Conservation (phyloP, 73 alveolate species). For the Tetrahymena malaccensis region DNA sequence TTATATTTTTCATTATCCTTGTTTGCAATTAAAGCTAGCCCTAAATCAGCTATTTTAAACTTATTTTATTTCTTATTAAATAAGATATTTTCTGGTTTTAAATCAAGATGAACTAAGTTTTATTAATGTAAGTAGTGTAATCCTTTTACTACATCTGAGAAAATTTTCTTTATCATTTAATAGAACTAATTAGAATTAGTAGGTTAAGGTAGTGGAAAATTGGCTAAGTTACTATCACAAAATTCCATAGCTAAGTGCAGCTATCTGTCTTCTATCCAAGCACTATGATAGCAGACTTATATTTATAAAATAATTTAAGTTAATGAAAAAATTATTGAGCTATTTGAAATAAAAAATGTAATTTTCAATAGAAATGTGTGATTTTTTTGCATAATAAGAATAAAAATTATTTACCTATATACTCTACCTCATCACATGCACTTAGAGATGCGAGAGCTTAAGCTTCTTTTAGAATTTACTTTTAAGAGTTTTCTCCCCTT, state of each 20-base stretch:
- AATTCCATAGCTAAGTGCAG: slow-evolving; percentile 68
- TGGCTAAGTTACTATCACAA: slow-evolving; percentile 46
- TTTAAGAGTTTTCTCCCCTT: slow-evolving; percentile 13
- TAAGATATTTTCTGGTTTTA: slow-evolving; percentile 91
- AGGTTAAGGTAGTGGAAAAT: slow-evolving; percentile 5
- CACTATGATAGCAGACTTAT: slow-evolving; percentile 54
- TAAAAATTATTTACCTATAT: slow-evolving; percentile 26
- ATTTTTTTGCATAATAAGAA: background rate
- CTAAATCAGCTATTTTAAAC: slow-evolving; percentile 91
- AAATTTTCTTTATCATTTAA: slow-evolving; percentile 32
- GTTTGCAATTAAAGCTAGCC: slow-evolving; percentile 59
- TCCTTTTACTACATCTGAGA: slow-evolving; percentile 71
- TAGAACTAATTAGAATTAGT: background rate
- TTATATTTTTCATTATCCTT: slow-evolving; percentile 46
- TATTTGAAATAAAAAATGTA: background rate
- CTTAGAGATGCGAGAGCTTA: slow-evolving; percentile 66
- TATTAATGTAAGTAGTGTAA: slow-evolving; percentile 78
- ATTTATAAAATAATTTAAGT: background rate
- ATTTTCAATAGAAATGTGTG: background rate
- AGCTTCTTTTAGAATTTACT: slow-evolving; percentile 57
- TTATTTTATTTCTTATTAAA: slow-evolving; percentile 47
- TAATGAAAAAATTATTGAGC: no score
- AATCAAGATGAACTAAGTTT: slow-evolving; percentile 91
- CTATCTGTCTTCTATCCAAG: slow-evolving; percentile 66
- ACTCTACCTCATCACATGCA: slow-evolving; percentile 54